These are phyloP conservation scores for Dendrobium huoshanense DNA, from an alignment of 106 monocot species.

Conservation along the genomic window DNA sequence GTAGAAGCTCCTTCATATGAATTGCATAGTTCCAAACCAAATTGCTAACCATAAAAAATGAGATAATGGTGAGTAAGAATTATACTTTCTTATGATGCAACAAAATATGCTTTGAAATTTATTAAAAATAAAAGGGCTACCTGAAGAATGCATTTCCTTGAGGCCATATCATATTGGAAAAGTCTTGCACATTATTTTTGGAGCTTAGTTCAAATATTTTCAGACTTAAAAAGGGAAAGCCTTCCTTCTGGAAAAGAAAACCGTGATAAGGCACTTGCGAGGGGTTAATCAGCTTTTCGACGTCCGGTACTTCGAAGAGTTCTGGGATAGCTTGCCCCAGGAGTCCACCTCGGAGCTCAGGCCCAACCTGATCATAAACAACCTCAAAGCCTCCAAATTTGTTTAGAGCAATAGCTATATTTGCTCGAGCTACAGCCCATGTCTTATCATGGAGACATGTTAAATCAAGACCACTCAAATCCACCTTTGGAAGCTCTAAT, in stretches of 20 bases:
- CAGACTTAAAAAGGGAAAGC: not conserved
- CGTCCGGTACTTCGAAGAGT: not conserved
- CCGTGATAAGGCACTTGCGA: not conserved
- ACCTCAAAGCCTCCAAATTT: constrained; percentile 6
- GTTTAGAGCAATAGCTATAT: not conserved
- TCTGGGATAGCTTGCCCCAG: constrained; percentile 6
- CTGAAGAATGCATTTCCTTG: not conserved
- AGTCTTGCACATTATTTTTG: no score
- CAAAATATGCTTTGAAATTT: not conserved
- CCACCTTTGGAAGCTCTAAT: no score
- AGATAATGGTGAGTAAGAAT: not conserved
- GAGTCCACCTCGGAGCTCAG: not conserved
- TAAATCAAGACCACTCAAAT: no score
- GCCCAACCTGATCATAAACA: not conserved
- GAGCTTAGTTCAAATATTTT: not conserved
- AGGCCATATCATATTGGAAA: no score
- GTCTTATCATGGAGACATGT: not conserved
- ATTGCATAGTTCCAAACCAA: not conserved
- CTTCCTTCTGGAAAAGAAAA: not conserved
- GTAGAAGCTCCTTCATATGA: no score
- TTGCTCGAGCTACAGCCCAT: not conserved
- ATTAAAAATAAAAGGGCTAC: not conserved
- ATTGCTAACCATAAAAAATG: not conserved
- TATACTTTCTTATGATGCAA: no score
- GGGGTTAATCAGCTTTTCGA: not conserved